Evolutionary conservation across 768 basidiomycete species (phyloP), one percentile per base, ranked within the genome.

Genomic region (Macrolepiota albuminosa): DNA sequence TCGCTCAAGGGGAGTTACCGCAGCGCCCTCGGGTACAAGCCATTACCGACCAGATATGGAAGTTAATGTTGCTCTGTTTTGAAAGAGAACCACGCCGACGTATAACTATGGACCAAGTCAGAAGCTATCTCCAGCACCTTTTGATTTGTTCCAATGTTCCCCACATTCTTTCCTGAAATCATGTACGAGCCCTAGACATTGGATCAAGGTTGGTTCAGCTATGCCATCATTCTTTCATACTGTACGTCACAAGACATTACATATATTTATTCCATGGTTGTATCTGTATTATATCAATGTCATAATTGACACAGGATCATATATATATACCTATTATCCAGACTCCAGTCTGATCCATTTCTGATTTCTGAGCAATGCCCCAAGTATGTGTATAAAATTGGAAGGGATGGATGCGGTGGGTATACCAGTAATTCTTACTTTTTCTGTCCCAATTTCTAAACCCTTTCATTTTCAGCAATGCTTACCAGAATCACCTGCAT

Each of bases 41-140:
- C 26, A 36, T 66, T 13, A 60, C 65, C 4, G 65, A 68, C 36
- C 33, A 34, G 9, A 21, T 66, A 13, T 67, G 66, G 66, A 37
- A 18, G 3, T 14, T 67, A n/a, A 64, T 67, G 0, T 16, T 57
- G 18, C 21, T 29, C 1, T 65, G 64, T 43, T 57, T 60, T 36
- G 26, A 45, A 40, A 57, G 52, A 6, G 54, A 63, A 1, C 62
- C 62, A 7, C 10, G 18, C 7, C 47, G 46, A 13, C 59, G 64
- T 2, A 36, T 50, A 33, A 51, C 9, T 6, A 63, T 63, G 55
- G 8, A 42, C 3, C 34, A 26, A 1, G 51, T 66, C 26, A 18
- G 56, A 26, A 51, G 50, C 16, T 31, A 45, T 40, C 21, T 65
- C 9, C 48, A 57, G n/a, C 1, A 26, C n/a, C 7, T 29, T 33